These are phyloP conservation scores for Boletus semigastroideus DNA, from an alignment of 1,284 basidiomycete genomes.

Conservation along the genomic window DNA sequence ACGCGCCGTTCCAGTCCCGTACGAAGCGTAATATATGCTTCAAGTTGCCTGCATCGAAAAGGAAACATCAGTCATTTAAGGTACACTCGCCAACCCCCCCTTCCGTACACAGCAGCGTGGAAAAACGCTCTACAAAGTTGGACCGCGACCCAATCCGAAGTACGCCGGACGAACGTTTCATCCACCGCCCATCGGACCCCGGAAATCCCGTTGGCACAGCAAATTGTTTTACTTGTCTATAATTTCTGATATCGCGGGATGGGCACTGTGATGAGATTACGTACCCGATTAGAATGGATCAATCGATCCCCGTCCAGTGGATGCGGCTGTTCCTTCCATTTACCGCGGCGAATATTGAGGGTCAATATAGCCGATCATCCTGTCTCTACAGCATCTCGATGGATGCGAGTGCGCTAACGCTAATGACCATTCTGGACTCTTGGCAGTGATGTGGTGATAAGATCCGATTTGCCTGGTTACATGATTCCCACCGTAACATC, in stretches of 20 bases:
- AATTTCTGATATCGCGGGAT: too few species aligned
- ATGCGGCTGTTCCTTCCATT: background rate
- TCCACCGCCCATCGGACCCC: conserved; percentile 10
- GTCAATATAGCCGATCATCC: background rate
- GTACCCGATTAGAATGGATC: background rate
- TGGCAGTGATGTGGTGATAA: background rate
- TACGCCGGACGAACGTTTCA: conserved; percentile 11
- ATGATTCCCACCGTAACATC: too few species aligned
- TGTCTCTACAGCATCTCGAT: background rate
- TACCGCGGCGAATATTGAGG: background rate
- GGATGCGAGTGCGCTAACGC: background rate
- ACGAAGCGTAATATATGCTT: conserved; percentile 17
- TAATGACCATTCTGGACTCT: too few species aligned
- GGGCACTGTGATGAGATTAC: background rate
- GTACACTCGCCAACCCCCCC: conserved; percentile 5
- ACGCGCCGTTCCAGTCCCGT: background rate
- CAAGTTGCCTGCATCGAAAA: conserved; percentile 6
- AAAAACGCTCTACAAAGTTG: conserved; percentile 5
- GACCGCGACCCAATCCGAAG: conserved; percentile 17
- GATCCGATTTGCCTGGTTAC: too few species aligned
- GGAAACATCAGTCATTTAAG: conserved; percentile 22
- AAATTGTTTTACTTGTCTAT: background rate
- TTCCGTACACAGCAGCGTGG: conserved; percentile 18
- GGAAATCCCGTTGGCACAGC: conserved; percentile 1
- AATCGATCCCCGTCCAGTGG: too few species aligned